Evolutionary conservation across 768 basidiomycete genomes (phyloP).

Genomic region (Xanthoconium stramineum): DNA sequence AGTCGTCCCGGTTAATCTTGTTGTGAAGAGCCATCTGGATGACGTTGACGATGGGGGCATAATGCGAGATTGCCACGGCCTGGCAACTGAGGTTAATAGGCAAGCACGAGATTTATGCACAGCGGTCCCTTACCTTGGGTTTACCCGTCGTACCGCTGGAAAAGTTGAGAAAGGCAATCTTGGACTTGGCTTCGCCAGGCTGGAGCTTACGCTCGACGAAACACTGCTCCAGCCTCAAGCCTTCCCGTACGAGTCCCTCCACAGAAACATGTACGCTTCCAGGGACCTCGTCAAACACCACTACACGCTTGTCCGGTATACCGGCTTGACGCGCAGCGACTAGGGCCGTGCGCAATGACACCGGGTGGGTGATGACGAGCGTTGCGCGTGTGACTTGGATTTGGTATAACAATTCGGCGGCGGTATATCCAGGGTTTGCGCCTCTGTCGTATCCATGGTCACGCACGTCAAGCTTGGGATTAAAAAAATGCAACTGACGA

Average conservation of each 20-base stretch:
- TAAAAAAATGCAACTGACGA: constrained; percentile 40
- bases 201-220: constrained; percentile 47
- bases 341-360: constrained; percentile 25
- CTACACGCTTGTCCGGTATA: constrained; percentile 28
- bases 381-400: constrained; percentile 25
- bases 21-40: constrained; percentile 57
- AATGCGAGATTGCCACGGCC: constrained; percentile 70
- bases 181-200: constrained; percentile 57
- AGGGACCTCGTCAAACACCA: constrained; percentile 23
- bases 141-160: constrained; percentile 75
- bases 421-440: constrained; percentile 37
- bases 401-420: constrained; percentile 32
- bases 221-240: constrained; percentile 30
- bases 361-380: constrained; percentile 32
- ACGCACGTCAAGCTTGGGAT: not conserved
- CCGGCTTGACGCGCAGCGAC: constrained; percentile 30
- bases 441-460: constrained; percentile 13
- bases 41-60: constrained; percentile 59
- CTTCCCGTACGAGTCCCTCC: constrained; percentile 48
- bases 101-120: not conserved
- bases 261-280: constrained; percentile 31
- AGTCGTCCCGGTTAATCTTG: constrained; percentile 38
- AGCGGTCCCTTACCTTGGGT: constrained; percentile 23
- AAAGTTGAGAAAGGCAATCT: constrained; percentile 66
- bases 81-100: constrained; percentile 16